A percentile compares a stretch with the other conserved stretches of the same genome.
phyloP scores from a whole-genome alignment of 1,284 basidiomycete genomes.

The Ceratobasidium sp. region DNA sequence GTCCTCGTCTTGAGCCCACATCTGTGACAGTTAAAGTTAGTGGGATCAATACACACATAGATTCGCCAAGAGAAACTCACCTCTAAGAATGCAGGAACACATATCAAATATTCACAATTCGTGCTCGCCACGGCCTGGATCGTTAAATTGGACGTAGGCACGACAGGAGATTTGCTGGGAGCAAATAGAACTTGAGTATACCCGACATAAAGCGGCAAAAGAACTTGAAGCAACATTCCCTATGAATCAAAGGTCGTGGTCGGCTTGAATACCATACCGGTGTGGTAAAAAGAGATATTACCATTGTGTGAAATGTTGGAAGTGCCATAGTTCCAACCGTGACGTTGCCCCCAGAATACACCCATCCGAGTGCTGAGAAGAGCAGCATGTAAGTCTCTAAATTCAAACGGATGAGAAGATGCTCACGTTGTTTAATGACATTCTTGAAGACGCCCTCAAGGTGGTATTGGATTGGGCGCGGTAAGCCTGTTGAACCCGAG shows the following conservation, averaged over 20 bases:
- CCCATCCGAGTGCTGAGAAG: background rate
- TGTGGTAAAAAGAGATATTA: background rate
- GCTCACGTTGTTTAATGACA: conserved; percentile 15
- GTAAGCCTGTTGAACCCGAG: conserved; percentile 25
- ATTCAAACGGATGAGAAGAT: background rate
- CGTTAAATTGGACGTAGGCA: conserved; percentile 37
- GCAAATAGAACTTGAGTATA: conserved; percentile 29
- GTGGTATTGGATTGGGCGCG: background rate
- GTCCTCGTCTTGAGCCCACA: conserved; percentile 34
- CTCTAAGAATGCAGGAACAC: conserved; percentile 38
- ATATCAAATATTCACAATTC: conserved; percentile 1
- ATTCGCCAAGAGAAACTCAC: background rate
- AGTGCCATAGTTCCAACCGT: conserved; percentile 4
- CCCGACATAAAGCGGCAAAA: background rate
- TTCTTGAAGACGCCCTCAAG: conserved; percentile 22
- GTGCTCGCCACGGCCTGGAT: conserved; percentile 1
- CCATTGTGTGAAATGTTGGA: conserved; percentile 6
- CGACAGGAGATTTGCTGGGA: conserved; percentile 11
- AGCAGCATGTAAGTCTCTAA: background rate
- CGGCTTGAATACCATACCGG: background rate
- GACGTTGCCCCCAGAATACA: background rate
- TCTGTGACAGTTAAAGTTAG: background rate
- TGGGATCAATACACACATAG: background rate
- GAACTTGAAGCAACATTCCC: background rate
- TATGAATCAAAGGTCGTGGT: background rate